A percentile compares a stretch with the other conserved stretches of the same genome.
phyloP scores from a whole-genome alignment of 192 early-diverging fungal genomes.

The Linnemannia hyalina region DNA sequence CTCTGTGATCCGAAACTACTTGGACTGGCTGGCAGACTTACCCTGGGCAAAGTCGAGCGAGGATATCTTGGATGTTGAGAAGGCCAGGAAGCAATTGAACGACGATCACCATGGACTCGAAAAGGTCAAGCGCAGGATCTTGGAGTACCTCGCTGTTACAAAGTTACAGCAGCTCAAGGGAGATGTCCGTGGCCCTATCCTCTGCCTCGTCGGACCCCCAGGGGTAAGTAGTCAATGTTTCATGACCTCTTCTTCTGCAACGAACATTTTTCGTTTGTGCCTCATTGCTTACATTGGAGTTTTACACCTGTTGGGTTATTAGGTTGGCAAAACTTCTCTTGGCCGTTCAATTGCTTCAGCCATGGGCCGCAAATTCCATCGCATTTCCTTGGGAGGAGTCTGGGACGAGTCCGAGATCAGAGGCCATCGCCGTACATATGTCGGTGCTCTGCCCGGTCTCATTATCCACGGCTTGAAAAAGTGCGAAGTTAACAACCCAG shows the following conservation, averaged over 20 bases:
- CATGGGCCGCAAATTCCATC: conserved; percentile 82
- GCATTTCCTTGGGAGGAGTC: conserved; percentile 87
- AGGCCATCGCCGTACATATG: conserved; percentile 89
- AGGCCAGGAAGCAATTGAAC: conserved; percentile 75
- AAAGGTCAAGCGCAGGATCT: conserved; percentile 83
- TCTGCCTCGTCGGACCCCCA: conserved; percentile 78
- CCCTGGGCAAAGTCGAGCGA: conserved; percentile 77
- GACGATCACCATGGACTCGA: conserved; percentile 88
- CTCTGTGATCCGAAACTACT: conserved; percentile 80
- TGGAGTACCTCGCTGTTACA: conserved; percentile 87
- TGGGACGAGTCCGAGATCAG: conserved; percentile 91
- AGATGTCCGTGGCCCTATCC: conserved; percentile 81
- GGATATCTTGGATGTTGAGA: conserved; percentile 76
- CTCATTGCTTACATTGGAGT: background rate
- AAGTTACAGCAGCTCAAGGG: conserved; percentile 76
- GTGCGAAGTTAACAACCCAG: conserved; percentile 82
- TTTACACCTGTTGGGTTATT: conserved; percentile 49
- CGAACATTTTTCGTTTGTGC: background rate
- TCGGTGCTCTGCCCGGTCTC: conserved; percentile 86
- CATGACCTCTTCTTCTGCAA: background rate
- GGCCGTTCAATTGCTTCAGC: conserved; percentile 85
- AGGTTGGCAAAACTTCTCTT: conserved; percentile 87
- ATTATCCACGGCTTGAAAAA: conserved; percentile 81
- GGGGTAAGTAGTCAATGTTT: conserved; percentile 57
- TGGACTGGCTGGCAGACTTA: conserved; percentile 83